Conservation (phyloP, 495 filamentous ascomycete genomes). For the Neurospora tetraspora region DNA sequence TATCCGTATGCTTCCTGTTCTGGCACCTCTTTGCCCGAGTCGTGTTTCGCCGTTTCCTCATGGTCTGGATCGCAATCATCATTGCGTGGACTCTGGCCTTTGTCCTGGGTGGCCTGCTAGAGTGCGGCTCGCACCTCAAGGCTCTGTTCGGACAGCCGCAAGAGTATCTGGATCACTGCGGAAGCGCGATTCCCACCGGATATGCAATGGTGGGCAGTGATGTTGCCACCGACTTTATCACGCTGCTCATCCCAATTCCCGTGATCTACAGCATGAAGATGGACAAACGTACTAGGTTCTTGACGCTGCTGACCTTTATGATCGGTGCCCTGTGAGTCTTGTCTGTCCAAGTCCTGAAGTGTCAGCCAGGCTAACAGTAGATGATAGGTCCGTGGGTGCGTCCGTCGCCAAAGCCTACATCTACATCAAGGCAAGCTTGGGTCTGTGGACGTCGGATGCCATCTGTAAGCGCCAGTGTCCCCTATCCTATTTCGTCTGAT, state of each 20-base stretch:
- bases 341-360: not conserved
- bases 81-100: conserved; percentile 6
- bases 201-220: conserved; percentile 11
- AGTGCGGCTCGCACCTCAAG: conserved; percentile 8
- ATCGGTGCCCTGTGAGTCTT: conserved; percentile 11
- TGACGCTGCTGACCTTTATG: conserved; percentile 10
- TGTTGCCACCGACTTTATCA: conserved; percentile 10
- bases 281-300: conserved; percentile 1
- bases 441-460: conserved; percentile 3
- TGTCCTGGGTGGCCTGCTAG: conserved; percentile 2
- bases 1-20: conserved; percentile 10
- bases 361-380: not conserved
- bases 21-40: conserved; percentile 12
- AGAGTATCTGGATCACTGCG: conserved; percentile 6
- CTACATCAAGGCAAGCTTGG: conserved; percentile 3
- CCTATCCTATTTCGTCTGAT: not conserved
- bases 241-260: conserved; percentile 12
- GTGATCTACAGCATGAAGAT: conserved; percentile 7
- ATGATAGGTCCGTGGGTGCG: conserved; percentile 8
- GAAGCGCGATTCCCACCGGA: not conserved
- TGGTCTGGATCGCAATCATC: conserved; percentile 9
- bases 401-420: conserved; percentile 12
- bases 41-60: conserved; percentile 10
- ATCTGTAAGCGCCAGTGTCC: conserved; percentile 8
- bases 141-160: conserved; percentile 2